Percentiles rank a stretch among this genome's conserved stretches.
phyloP scores from a whole-genome alignment of 768 basidiomycete genomes.

The Boletus tomentosulus region DNA sequence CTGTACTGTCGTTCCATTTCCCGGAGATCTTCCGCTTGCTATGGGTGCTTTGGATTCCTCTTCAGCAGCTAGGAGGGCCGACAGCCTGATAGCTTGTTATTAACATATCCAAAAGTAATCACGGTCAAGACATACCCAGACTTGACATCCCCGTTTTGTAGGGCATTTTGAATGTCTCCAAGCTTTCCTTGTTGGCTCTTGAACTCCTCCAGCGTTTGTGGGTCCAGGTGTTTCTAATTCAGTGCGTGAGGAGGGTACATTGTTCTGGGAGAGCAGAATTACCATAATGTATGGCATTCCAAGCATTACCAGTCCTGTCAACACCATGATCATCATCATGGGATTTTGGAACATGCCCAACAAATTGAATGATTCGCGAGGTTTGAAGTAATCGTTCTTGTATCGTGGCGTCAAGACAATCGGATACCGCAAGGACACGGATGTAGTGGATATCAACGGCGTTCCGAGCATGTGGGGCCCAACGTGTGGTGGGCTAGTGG shows the following conservation, averaged over 20 bases:
- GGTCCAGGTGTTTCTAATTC: slow-evolving; percentile 70
- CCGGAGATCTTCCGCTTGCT: slow-evolving; percentile 14
- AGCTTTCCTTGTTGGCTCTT: slow-evolving; percentile 58
- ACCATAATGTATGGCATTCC: slow-evolving; percentile 78
- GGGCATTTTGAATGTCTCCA: slow-evolving; percentile 49
- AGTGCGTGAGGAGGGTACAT: slow-evolving; percentile 6
- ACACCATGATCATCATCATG: slow-evolving; percentile 78
- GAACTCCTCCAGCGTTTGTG: slow-evolving; percentile 61
- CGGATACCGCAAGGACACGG: slow-evolving; percentile 57
- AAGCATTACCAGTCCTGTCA: slow-evolving; percentile 63
- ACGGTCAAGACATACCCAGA: slow-evolving; percentile 42
- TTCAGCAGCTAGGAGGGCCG: slow-evolving; percentile 39
- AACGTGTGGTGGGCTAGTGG: slow-evolving; percentile 45
- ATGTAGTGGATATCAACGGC: slow-evolving; percentile 55
- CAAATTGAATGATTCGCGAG: slow-evolving; percentile 69
- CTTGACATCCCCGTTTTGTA: slow-evolving; percentile 57
- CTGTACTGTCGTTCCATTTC: slow-evolving; percentile 20
- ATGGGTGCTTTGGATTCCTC: slow-evolving; percentile 35
- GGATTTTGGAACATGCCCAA: slow-evolving; percentile 76
- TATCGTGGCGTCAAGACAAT: slow-evolving; percentile 51
- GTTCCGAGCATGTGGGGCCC: slow-evolving; percentile 67
- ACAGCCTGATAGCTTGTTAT: slow-evolving; percentile 33
- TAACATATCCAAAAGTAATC: slow-evolving; percentile 1
- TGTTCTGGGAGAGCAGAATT: slow-evolving; percentile 5
- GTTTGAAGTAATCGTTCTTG: slow-evolving; percentile 61